Base-by-base conservation (phyloP, 768 basidiomycete species). In the Auricularia sp. region DNA sequence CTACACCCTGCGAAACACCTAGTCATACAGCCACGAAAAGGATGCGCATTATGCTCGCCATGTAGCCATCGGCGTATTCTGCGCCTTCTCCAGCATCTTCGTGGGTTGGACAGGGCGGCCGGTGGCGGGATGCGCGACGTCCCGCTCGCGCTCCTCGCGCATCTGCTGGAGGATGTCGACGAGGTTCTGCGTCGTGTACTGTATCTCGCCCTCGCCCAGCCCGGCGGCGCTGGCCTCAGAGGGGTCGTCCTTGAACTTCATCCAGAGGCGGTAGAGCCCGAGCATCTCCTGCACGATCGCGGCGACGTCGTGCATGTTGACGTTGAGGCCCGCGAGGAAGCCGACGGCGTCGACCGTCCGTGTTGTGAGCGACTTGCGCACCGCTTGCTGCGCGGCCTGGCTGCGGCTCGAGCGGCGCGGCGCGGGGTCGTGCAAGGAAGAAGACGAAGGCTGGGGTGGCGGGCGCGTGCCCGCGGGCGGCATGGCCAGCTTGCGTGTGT, bases 251-350 rank as follows among this genome's bases (percentile, higher is more conserved):
- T 85, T 85, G 75, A 92, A 93, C 8, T 84, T 79, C 45, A 90
- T 89, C 93, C 95, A 98, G 0, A 94, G 81, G 3, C 89, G 84
- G 75, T 98, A 98, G 39, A 97, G 75, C 3, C 89, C 85, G 63
- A 98, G 81, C 68, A 98, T 92, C 76, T 98, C 92, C 71, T 98
- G 95, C 0, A 89, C 84, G 70, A 97, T 88, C 47, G 89, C 87
- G 34, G 92, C 85, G 47, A 99, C 77, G 65, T 90, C 82, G 1
- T 89, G 81, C 68, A 95, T 81, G 62, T 88, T 93, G 65, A 98
- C 86, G 75, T 94, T 90, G 18, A 99, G 81, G 3, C 85, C 85
- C 0, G 94, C 85, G 65, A 99, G 83, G 74, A 97, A 98, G 3
- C 83, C 78, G 65, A 95, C 79, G 3, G 89, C 81, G 72, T 95